These are phyloP conservation scores for Ophiocordyceps camponoti-floridani DNA, from an alignment of 2,329 filamentous ascomycete genomes.

Conservation along the genomic window DNA sequence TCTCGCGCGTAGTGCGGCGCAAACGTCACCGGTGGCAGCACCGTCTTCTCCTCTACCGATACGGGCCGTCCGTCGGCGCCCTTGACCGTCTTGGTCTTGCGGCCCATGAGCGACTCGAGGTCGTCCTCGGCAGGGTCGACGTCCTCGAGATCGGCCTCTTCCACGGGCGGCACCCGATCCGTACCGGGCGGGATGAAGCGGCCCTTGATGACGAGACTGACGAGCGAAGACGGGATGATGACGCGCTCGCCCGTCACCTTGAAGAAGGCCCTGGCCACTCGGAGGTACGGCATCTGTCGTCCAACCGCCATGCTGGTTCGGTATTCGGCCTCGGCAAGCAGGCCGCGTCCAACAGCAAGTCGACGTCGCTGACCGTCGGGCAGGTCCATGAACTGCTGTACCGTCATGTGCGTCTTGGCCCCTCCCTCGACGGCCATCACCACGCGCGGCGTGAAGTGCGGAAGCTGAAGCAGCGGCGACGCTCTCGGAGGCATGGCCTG, in stretches of 20 bases:
- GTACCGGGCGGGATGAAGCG: slow-evolving; percentile 82
- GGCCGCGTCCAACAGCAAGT: slow-evolving; percentile 49
- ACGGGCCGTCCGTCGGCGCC: slow-evolving; percentile 38
- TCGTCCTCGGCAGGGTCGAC: slow-evolving; percentile 87
- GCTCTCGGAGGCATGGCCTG: slow-evolving; percentile 73
- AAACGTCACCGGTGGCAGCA: slow-evolving; percentile 71
- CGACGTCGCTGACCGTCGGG: slow-evolving; percentile 56
- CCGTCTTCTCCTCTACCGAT: slow-evolving; percentile 39
- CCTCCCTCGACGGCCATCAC: slow-evolving; percentile 55
- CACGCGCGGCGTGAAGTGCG: slow-evolving; percentile 57
- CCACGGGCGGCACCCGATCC: slow-evolving; percentile 53
- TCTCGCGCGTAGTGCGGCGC: slow-evolving; percentile 84
- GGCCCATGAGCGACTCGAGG: slow-evolving; percentile 65
- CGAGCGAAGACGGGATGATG: slow-evolving; percentile 81
- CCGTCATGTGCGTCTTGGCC: slow-evolving; percentile 53
- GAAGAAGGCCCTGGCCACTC: slow-evolving; percentile 89
- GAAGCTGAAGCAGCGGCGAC: slow-evolving; percentile 82
- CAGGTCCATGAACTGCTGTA: slow-evolving; percentile 81
- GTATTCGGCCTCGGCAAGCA: slow-evolving; percentile 64
- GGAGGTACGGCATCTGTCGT: slow-evolving; percentile 65
- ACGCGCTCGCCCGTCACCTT: slow-evolving; percentile 91
- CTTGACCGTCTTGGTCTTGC: slow-evolving; percentile 51
- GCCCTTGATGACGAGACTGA: slow-evolving; percentile 88
- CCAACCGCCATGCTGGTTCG: slow-evolving; percentile 57
- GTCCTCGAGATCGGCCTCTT: slow-evolving; percentile 71